phyloP scores from a whole-genome alignment of 129 eudicot genomes.

The Ambrosia artemisiifolia region DNA sequence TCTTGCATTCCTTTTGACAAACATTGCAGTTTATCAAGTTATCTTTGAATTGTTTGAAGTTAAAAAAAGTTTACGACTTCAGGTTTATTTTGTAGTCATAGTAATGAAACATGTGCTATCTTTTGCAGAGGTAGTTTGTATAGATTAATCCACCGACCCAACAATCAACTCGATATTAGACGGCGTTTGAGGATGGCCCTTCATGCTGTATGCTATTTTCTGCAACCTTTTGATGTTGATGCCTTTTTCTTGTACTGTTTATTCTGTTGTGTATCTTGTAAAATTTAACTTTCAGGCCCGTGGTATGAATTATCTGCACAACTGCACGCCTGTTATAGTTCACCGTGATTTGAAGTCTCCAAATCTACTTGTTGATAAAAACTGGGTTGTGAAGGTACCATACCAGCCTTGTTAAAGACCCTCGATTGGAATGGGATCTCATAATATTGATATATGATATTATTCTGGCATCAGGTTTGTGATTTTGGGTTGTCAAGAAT shows the following conservation, averaged over 20 bases:
- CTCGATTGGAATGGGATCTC: not conserved
- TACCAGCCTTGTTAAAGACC: slow-evolving; percentile 6
- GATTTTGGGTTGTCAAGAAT: slow-evolving; percentile 96
- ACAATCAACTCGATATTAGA: slow-evolving; percentile 83
- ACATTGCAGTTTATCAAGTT: too few relatives aligned
- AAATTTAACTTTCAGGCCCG: slow-evolving; percentile 53
- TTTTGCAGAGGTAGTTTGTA: slow-evolving; percentile 94
- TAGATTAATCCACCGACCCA: slow-evolving; percentile 85
- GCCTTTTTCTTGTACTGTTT: slow-evolving; percentile 6
- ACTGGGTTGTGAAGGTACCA: slow-evolving; percentile 94
- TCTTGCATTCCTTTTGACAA: too few relatives aligned
- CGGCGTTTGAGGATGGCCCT: slow-evolving; percentile 92
- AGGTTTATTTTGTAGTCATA: not conserved
- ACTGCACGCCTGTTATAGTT: slow-evolving; percentile 80
- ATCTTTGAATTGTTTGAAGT: too few relatives aligned
- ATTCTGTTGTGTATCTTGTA: not conserved
- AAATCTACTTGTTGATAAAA: slow-evolving; percentile 90
- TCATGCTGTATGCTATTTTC: slow-evolving; percentile 68
- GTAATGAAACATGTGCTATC: not conserved
- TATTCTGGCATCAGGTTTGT: slow-evolving; percentile 60
- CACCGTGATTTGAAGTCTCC: slow-evolving; percentile 96
- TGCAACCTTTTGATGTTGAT: slow-evolving; percentile 2
- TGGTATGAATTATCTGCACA: slow-evolving; percentile 97
- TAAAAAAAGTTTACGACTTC: too few relatives aligned
- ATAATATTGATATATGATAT: not conserved